A percentile compares a stretch with the other conserved stretches of the same genome.
These are phyloP conservation scores for Borealophlyctis nickersoniae DNA, from an alignment of 192 early-diverging fungal species.

Conservation along the genomic window DNA sequence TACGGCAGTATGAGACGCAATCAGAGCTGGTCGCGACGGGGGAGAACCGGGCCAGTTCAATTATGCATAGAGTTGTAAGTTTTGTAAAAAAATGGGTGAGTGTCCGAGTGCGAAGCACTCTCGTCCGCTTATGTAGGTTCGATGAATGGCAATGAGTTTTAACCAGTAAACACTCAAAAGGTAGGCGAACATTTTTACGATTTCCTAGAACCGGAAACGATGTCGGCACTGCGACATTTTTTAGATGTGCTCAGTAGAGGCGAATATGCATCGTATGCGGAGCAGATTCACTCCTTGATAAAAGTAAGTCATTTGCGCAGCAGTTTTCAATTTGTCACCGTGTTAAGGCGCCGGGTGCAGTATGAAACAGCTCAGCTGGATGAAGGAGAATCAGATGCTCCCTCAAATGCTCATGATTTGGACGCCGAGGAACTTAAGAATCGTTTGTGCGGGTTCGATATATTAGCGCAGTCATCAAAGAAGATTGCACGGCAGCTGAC, in stretches of 20 bases:
- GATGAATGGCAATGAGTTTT: neutral
- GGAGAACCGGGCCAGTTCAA: neutral
- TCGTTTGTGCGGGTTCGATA: slow-evolving; percentile 25
- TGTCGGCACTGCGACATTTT: slow-evolving; percentile 19
- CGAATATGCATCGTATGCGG: slow-evolving; percentile 14
- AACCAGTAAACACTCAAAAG: neutral
- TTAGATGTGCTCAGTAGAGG: slow-evolving; percentile 11
- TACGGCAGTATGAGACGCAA: neutral
- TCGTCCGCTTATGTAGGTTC: no score
- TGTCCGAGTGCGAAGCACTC: no score
- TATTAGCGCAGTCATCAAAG: slow-evolving; percentile 21
- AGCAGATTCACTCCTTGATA: slow-evolving; percentile 21
- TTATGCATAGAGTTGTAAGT: slow-evolving; percentile 26
- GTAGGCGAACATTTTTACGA: slow-evolving; percentile 31
- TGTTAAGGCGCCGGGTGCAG: no score
- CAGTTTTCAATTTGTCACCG: neutral
- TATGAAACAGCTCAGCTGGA: neutral
- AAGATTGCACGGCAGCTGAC: slow-evolving; percentile 40
- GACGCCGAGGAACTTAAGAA: slow-evolving; percentile 21
- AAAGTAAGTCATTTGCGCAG: neutral
- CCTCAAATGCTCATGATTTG: neutral
- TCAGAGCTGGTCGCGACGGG: neutral
- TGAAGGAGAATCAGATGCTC: neutral
- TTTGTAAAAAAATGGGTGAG: slow-evolving; percentile 37
- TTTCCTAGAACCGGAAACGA: slow-evolving; percentile 24